Evolutionary conservation across 441 rosid genomes (phyloP), one percentile per base, ranked within the genome.

Genomic region (Jatropha multifida): DNA sequence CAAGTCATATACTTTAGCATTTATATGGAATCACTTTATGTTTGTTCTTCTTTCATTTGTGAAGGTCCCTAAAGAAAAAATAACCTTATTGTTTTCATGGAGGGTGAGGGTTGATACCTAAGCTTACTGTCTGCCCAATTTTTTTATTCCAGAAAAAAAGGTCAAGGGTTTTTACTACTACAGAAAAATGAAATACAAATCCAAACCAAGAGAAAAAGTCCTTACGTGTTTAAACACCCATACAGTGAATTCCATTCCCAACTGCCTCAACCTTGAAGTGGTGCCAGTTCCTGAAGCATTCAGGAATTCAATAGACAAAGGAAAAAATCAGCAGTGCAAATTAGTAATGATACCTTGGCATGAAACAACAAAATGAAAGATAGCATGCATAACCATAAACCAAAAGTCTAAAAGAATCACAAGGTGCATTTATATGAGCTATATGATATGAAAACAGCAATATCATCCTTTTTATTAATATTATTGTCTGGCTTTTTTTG

Each of bases 221-320:
- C 88, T 87, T 87, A 96, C 98, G 83, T 96, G 99, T 88, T 96
- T 96, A 83, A 96, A 96, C 76, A 92, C 99, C 99, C 98, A 96
- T 69, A 96, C 98, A 52, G 98, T 90, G 86, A 96, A 96, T 81
- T 96, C 99, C 99, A 96, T 96, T 73, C 99, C 98, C 86, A 93
- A 80, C 83, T 92, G 99, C 90, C 91, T 93, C 86, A 96, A 82
- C 90, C 97, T 90, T 77, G 90, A 85, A 69, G 97, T 96, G 65
- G 98, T 93, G 80, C 90, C 90, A 79, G 46, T 86, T 72, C 99
- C 99, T 93, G 78, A 74, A 74, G 74, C 52, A 77, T 79, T 79
- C 44, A 70, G 80, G 64, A 79, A 75, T 65, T 73, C 68, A 79
- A 67, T 20, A 62, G 32, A 49, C 49, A 52, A 73, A 68, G 51